These are phyloP conservation scores for Mucor plumbeus DNA, from an alignment of 371 early-diverging fungal genomes.

Conservation along the genomic window DNA sequence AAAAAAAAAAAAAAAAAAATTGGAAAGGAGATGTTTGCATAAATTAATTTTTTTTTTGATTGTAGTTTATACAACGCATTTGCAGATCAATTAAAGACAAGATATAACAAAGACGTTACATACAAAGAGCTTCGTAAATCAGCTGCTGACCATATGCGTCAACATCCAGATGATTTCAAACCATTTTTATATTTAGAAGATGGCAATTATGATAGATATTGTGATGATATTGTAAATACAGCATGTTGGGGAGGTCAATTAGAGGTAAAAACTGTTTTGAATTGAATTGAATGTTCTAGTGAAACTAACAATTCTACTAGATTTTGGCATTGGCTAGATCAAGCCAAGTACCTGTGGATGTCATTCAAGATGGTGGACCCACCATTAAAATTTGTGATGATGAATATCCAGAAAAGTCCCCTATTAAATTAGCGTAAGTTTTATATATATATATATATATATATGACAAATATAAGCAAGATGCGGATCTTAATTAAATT, in stretches of 20 bases:
- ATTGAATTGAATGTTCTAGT: not conserved
- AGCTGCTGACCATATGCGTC: slow-evolving; percentile 82
- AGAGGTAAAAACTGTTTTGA: slow-evolving; percentile 66
- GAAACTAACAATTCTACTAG: slow-evolving; percentile 35
- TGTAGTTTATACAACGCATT: slow-evolving; percentile 85
- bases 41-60: slow-evolving; percentile 12
- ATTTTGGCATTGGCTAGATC: slow-evolving; percentile 78
- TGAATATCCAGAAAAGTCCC: slow-evolving; percentile 60
- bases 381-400: slow-evolving; percentile 80
- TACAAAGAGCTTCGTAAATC: slow-evolving; percentile 68
- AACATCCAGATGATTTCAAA: slow-evolving; percentile 82
- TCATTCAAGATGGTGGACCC: slow-evolving; percentile 81
- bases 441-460: no score
- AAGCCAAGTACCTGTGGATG: slow-evolving; percentile 73
- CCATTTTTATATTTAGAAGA: slow-evolving; percentile 85
- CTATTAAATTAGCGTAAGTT: slow-evolving; percentile 80
- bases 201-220: slow-evolving; percentile 84
- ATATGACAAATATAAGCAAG: not conserved
- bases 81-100: slow-evolving; percentile 74
- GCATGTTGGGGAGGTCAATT: slow-evolving; percentile 95
- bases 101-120: slow-evolving; percentile 55
- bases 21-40: not conserved
- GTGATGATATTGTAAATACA: slow-evolving; percentile 77
- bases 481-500: not conserved
- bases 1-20: no score